Percentiles rank a stretch among this genome's conserved stretches.
Conservation (phyloP, 2,329 filamentous ascomycete species). For the Samsoniella hepiali region DNA sequence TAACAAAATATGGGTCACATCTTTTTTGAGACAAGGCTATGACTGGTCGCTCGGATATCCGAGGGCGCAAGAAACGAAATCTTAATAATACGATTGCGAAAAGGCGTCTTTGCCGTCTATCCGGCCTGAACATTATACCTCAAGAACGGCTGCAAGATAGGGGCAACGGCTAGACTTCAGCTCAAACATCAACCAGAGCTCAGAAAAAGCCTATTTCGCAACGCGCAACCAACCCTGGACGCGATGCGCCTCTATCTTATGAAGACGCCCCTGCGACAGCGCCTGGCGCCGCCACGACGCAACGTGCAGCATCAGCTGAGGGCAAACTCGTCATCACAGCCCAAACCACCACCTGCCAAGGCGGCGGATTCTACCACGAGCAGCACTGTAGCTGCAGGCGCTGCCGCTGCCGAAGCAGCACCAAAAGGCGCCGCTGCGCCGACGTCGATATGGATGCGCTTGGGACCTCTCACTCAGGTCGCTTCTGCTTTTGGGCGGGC, state of each 20-base stretch:
- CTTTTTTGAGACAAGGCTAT: background rate
- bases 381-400: background rate
- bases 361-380: background rate
- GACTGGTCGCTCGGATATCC: constrained; percentile 12
- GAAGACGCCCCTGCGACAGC: constrained; percentile 8
- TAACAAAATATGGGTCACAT: constrained; percentile 6
- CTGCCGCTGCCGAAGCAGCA: background rate
- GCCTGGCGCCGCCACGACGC: background rate
- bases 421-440: constrained; percentile 8
- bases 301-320: background rate
- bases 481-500: constrained; percentile 63
- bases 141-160: background rate
- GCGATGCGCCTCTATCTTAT: constrained; percentile 3
- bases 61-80: constrained; percentile 8
- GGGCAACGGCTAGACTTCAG: background rate
- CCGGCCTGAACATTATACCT: background rate
- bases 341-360: background rate
- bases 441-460: constrained; percentile 52
- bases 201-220: too few species aligned
- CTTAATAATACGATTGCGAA: background rate
- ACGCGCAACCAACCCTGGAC: background rate
- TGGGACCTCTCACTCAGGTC: constrained; percentile 54
- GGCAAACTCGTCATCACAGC: background rate
- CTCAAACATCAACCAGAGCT: background rate
- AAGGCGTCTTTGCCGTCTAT: background rate